These are phyloP conservation scores for Citrullus amarus DNA, from an alignment of 306 rosid species.

Conservation along the genomic window DNA sequence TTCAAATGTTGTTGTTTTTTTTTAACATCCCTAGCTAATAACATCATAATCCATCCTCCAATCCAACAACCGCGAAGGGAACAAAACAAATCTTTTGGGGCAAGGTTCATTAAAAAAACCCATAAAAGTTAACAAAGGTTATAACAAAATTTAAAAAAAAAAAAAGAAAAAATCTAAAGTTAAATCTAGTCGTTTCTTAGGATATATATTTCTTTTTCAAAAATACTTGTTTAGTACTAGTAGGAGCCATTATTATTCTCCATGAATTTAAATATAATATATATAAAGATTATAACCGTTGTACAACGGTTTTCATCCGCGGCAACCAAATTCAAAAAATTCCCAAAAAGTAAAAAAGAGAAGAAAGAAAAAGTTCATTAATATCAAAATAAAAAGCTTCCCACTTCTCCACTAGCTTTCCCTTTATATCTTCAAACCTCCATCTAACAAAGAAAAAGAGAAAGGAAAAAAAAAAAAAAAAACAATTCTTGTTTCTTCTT, in stretches of 20 bases:
- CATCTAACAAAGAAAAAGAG: not conserved
- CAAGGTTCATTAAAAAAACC: not conserved
- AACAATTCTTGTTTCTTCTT: not conserved
- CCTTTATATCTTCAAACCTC: slow-evolving; percentile 15
- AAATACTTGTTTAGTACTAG: not conserved
- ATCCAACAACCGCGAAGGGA: not conserved
- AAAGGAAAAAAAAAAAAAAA: too few species aligned
- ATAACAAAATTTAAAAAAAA: too few species aligned
- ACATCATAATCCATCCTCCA: not conserved
- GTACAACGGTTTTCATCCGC: slow-evolving; percentile 63
- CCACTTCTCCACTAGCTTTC: slow-evolving; percentile 12
- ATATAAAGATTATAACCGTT: slow-evolving; percentile 38
- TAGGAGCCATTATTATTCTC: not conserved
- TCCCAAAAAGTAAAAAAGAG: slow-evolving; percentile 13
- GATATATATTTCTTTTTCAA: too few species aligned
- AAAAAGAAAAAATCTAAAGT: not conserved
- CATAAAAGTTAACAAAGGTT: too few species aligned
- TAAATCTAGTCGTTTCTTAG: not conserved
- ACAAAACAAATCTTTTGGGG: not conserved
- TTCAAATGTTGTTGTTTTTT: too few species aligned
- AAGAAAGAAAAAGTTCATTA: slow-evolving; percentile 21
- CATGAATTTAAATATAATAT: not conserved
- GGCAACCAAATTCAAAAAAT: slow-evolving; percentile 57
- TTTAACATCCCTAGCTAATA: too few species aligned
- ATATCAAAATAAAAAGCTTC: slow-evolving; percentile 9